Evolutionary conservation across 257 asterid species (phyloP), one percentile per base, ranked within the genome.

Genomic region (Cordia subcordata): DNA sequence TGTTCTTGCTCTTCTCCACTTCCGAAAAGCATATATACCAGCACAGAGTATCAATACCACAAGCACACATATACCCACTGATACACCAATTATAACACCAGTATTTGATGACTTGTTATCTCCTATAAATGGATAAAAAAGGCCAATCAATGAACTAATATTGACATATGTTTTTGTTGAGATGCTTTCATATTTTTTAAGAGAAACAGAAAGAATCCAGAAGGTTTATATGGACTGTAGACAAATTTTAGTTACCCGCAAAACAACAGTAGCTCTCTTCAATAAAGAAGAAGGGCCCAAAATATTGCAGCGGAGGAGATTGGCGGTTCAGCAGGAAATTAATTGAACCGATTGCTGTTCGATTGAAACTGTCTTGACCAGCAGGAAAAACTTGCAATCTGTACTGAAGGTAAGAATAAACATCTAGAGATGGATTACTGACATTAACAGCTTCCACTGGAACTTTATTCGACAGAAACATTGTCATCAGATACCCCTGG

Each of bases 271-370:
- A 85, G 44, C 57, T 70, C 22, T 81, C 80, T 22, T 82, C 81
- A 38, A 79, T 61, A 78, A 82, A 90, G 82, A 60, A 75, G 74
- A 74, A 83, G 22, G 97, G 97, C 61, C 97, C 97, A 62, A 64
- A 81, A 53, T 75, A 71, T 14, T 67, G 49, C 60, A 87, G 57
- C n/a, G 17, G 37, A 60, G 82, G 83, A 45, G 72, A 72, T 55
- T 87, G 95, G 38, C 93, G 88, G 61, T 87, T 90, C 64, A 90
- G 90, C 63, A 85, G 47, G 63, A 68, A 90, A 58, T 92, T 84
- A 8, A 87, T 79, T 15, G 55, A 49, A 35, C 93, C 74, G 68
- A 83, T 61, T 20, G 88, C 67, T 38, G 90, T 72, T 50, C 84
- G 72, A 53, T 83, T 75, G 75, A 90, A 87, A 14, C 71, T 68